phyloP scores from a whole-genome alignment of 345 rosid genomes.

The Linum lewisii region DNA sequence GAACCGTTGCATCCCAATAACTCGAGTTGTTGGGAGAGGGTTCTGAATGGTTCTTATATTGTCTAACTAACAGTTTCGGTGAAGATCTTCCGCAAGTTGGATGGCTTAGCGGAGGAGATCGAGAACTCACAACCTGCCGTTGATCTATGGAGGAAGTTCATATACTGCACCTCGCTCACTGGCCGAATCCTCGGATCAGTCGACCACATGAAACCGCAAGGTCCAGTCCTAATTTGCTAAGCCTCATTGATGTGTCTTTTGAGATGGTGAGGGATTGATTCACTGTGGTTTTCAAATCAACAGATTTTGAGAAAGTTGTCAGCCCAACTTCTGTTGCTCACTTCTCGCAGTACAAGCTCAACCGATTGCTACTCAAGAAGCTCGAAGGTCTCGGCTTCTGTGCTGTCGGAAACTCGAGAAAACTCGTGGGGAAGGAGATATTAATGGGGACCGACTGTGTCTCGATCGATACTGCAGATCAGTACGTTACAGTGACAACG shows the following conservation, averaged over 20 bases:
- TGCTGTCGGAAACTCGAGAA: no score
- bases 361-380: conserved; percentile 53
- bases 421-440: conserved; percentile 42
- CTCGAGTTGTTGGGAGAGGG: no score
- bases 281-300: conserved; percentile 10
- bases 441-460: conserved; percentile 81
- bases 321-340: conserved; percentile 92
- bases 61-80: conserved; percentile 2
- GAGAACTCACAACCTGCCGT: conserved; percentile 76
- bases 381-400: conserved; percentile 44
- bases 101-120: conserved; percentile 83
- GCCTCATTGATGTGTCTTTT: not conserved
- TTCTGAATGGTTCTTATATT: no score
- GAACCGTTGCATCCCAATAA: no score
- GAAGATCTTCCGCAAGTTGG: conserved; percentile 65
- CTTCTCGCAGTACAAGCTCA: conserved; percentile 80
- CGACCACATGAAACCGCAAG: conserved; percentile 96
- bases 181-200: conserved; percentile 83
- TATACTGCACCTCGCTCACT: conserved; percentile 80
- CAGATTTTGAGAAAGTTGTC: conserved; percentile 73
- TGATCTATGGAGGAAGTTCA: conserved; percentile 82
- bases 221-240: conserved; percentile 14
- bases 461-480: conserved; percentile 39
- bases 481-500: conserved; percentile 43
- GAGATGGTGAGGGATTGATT: conserved; percentile 3